Conservation (phyloP, 257 asterid genomes). For the Orobanche coerulescens region DNA sequence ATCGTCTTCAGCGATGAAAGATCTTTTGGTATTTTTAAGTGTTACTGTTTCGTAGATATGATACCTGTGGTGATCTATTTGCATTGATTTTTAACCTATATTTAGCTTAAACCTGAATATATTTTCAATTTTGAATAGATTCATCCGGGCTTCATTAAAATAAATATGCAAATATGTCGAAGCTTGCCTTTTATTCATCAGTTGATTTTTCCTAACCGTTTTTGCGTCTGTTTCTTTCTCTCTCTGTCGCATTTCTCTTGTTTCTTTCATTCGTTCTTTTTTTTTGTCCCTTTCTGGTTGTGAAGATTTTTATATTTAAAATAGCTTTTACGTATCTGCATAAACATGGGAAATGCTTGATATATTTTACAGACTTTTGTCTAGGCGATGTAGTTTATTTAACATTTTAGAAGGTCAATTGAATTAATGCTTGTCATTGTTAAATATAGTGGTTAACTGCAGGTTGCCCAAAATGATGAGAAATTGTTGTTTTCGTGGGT, state of each 20-base stretch:
- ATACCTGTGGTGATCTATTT: neutral
- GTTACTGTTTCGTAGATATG: neutral
- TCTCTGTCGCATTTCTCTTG: neutral
- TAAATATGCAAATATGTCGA: neutral
- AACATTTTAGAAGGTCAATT: conserved; percentile 1
- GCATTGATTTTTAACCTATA: conserved; percentile 6
- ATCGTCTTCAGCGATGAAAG: neutral
- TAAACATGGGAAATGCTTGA: neutral
- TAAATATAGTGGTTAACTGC: conserved; percentile 9
- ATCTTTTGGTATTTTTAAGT: conserved; percentile 9
- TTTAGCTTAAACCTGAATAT: conserved; percentile 1
- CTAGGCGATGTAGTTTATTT: neutral
- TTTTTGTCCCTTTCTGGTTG: neutral
- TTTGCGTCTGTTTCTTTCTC: too few species aligned
- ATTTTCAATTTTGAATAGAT: neutral
- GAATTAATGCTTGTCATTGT: neutral
- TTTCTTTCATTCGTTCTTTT: too few species aligned
- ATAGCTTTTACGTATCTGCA: neutral
- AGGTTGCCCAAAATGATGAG: conserved; percentile 29
- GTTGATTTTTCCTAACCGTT: too few species aligned
- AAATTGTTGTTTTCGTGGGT: conserved; percentile 27
- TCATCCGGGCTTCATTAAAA: neutral
- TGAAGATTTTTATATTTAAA: neutral
- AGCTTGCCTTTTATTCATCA: neutral
- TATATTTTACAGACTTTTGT: neutral